Percentiles rank a stretch among this genome's conserved stretches.
These are phyloP conservation scores for Mediolabrus comicus DNA, from an alignment of 108 stramenopile species.

Conservation along the genomic window DNA sequence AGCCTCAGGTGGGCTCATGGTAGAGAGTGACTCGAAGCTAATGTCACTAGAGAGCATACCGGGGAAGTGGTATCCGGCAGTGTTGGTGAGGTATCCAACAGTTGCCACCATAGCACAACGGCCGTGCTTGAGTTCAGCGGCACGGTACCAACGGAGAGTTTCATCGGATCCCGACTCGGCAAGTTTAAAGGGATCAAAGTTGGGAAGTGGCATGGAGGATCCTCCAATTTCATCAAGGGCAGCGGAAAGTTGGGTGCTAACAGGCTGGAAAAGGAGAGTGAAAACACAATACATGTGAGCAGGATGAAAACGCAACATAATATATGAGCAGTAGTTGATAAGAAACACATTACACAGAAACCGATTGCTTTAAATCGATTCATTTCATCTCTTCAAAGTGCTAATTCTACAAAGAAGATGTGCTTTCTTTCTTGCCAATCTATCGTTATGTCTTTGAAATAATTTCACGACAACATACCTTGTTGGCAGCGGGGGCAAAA, in stretches of 20 bases:
- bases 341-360: too few species aligned
- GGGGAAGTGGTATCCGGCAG: constrained; percentile 78
- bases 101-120: constrained; percentile 87
- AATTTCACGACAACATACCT: too few species aligned
- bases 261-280: constrained; percentile 4
- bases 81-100: constrained; percentile 80
- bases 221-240: constrained; percentile 65
- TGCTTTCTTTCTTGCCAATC: neutral
- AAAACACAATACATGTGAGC: neutral
- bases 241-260: constrained; percentile 48
- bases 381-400: neutral
- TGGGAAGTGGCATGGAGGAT: constrained; percentile 60
- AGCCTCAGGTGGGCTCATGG: constrained; percentile 79
- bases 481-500: constrained; percentile 30
- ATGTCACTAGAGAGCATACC: constrained; percentile 67
- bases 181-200: constrained; percentile 77
- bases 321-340: too few species aligned
- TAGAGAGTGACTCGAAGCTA: constrained; percentile 67
- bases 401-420: neutral
- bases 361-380: neutral
- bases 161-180: constrained; percentile 62
- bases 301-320: too few species aligned
- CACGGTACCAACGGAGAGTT: constrained; percentile 83
- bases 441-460: too few species aligned
- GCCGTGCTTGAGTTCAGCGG: constrained; percentile 84